phyloP scores from a whole-genome alignment of 2,329 filamentous ascomycete species.

The Hypoxylon sp. region DNA sequence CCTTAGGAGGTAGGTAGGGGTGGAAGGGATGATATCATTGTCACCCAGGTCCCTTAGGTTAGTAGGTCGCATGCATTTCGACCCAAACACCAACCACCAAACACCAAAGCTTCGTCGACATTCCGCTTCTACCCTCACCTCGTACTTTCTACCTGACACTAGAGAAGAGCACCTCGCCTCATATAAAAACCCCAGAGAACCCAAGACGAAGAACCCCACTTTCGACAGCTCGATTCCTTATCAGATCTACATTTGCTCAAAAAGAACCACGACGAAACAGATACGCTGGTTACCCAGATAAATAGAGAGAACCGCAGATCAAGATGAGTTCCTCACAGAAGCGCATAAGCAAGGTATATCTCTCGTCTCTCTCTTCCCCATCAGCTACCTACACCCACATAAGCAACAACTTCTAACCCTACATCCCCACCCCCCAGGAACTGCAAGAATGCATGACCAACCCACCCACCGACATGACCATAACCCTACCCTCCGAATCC shows the following conservation, averaged over 20 bases:
- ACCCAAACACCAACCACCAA: neutral
- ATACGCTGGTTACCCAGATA: no score
- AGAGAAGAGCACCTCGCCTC: neutral
- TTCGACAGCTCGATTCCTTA: neutral
- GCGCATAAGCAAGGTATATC: slow-evolving; percentile 49
- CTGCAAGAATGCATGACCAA: slow-evolving; percentile 61
- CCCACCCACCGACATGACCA: slow-evolving; percentile 61
- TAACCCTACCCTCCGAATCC: slow-evolving; percentile 60
- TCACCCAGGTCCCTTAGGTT: slow-evolving; percentile 1
- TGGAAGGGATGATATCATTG: slow-evolving; percentile 32
- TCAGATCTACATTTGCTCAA: neutral
- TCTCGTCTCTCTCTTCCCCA: slow-evolving; percentile 21
- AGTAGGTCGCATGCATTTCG: neutral
- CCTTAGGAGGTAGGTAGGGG: slow-evolving; percentile 15
- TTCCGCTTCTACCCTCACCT: neutral
- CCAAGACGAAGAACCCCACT: neutral
- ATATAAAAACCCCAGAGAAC: neutral
- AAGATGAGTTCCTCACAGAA: slow-evolving; percentile 49
- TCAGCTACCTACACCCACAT: slow-evolving; percentile 4
- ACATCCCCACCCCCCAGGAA: slow-evolving; percentile 57
- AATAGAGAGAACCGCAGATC: slow-evolving; percentile 1
- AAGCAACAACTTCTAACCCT: slow-evolving; percentile 6
- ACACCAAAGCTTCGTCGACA: neutral
- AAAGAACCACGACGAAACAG: neutral
- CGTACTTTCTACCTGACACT: neutral